These are phyloP conservation scores for Rhazya stricta DNA, from an alignment of 257 asterid species.

Conservation along the genomic window DNA sequence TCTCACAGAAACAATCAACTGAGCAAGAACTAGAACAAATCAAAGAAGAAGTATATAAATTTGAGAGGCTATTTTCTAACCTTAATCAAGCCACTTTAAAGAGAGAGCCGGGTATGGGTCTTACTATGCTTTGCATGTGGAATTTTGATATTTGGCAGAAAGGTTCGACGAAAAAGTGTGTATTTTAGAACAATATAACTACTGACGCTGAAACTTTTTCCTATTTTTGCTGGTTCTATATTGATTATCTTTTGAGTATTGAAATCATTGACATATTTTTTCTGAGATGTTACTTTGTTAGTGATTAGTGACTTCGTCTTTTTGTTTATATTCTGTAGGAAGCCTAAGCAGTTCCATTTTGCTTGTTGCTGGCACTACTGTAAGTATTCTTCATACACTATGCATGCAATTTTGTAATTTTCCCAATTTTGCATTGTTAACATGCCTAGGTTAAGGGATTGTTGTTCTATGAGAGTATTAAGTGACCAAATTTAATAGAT, in stretches of 20 bases:
- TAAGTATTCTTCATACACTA: conserved; percentile 37
- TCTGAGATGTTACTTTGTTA: neutral
- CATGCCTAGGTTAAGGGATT: neutral
- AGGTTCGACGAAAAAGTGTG: neutral
- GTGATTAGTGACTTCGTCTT: conserved; percentile 6
- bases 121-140: neutral
- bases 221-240: neutral
- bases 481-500: neutral
- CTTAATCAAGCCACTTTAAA: conserved; percentile 69
- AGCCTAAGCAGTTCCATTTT: conserved; percentile 78
- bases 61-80: conserved; percentile 80
- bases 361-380: conserved; percentile 97
- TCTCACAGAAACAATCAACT: conserved; percentile 32
- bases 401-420: neutral
- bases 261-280: neutral
- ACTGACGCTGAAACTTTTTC: neutral
- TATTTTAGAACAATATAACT: neutral
- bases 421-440: neutral
- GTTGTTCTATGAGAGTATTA: neutral
- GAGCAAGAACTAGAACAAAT: conserved; percentile 31
- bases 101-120: conserved; percentile 71
- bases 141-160: neutral
- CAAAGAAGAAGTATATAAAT: conserved; percentile 39
- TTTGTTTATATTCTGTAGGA: conserved; percentile 42
- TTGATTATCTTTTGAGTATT: neutral